Conservation (phyloP, 2,329 filamentous ascomycete species). For the Macrophomina pseudophaseolina region DNA sequence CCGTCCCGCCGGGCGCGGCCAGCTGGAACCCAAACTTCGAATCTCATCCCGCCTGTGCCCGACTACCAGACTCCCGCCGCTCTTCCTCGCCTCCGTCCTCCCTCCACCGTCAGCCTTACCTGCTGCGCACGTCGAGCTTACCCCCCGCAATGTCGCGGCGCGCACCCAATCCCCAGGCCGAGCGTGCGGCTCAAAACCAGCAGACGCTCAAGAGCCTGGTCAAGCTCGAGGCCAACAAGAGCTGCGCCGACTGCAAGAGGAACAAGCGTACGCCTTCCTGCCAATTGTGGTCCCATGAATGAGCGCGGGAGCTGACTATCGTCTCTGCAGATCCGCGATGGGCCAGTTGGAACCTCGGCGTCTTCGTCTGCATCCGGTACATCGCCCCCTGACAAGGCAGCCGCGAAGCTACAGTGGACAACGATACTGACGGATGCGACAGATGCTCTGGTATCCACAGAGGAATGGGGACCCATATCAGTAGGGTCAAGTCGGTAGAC, state of each 20-base stretch:
- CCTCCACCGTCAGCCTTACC: neutral
- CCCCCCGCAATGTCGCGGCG: conserved; percentile 72
- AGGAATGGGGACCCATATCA: conserved; percentile 98
- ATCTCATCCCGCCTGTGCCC: conserved; percentile 4
- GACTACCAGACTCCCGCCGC: neutral
- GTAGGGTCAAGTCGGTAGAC: conserved; percentile 96
- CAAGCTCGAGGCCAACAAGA: conserved; percentile 94
- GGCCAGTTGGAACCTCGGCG: conserved; percentile 97
- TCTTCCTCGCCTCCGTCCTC: neutral
- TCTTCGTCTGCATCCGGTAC: conserved; percentile 92
- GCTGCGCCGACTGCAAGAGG: conserved; percentile 97
- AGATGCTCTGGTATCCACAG: conserved; percentile 96
- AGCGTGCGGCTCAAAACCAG: conserved; percentile 91
- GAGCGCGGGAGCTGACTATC: conserved; percentile 29
- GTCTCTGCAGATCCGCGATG: conserved; percentile 82
- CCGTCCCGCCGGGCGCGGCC: conserved; percentile 22
- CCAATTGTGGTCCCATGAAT: neutral
- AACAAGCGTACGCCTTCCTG: conserved; percentile 79
- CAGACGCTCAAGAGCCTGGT: conserved; percentile 91
- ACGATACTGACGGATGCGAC: conserved; percentile 25
- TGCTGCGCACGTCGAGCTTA: neutral
- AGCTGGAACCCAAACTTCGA: conserved; percentile 23
- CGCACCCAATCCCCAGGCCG: conserved; percentile 73
- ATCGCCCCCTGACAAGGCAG: conserved; percentile 14
- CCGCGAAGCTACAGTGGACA: neutral